Percentiles rank a stretch among this genome's conserved stretches.
These are phyloP conservation scores for Polygonum aviculare DNA, from an alignment of 148 eudicot species.

Conservation along the genomic window DNA sequence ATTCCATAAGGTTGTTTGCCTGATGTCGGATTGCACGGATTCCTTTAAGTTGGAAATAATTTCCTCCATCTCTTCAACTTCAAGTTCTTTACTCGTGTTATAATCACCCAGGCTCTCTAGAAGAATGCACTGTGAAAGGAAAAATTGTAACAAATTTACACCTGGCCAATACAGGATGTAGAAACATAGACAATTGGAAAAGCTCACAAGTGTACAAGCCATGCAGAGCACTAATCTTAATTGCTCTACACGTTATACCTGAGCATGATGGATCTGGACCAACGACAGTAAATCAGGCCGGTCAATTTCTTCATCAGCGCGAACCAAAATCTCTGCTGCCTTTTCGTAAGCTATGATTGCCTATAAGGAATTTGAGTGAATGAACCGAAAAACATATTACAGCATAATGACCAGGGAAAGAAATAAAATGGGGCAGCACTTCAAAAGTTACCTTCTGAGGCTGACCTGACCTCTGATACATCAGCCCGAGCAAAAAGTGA, in stretches of 20 bases:
- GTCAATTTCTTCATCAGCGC: conserved; percentile 82
- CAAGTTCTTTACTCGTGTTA: conserved; percentile 59
- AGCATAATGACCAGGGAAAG: neutral
- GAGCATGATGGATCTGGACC: conserved; percentile 97
- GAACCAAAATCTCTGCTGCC: conserved; percentile 82
- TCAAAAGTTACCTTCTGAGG: conserved; percentile 68
- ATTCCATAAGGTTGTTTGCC: conserved; percentile 95
- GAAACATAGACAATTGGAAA: neutral
- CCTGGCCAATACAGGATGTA: neutral
- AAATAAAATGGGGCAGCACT: conserved; percentile 6
- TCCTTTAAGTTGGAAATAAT: conserved; percentile 62
- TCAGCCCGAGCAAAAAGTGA: conserved; percentile 85
- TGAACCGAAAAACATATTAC: conserved; percentile 7
- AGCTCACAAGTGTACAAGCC: neutral
- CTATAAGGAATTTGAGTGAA: conserved; percentile 22
- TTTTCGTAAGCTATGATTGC: conserved; percentile 79
- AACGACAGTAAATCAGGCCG: conserved; percentile 83
- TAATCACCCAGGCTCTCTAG: conserved; percentile 66
- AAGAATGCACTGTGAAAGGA: conserved; percentile 63
- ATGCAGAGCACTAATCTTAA: neutral
- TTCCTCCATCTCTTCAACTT: conserved; percentile 65
- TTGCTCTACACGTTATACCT: conserved; percentile 32
- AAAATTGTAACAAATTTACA: neutral
- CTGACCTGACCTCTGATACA: conserved; percentile 92
- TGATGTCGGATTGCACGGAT: conserved; percentile 65